These are phyloP conservation scores for Populus euphratica DNA, from an alignment of 345 rosid species.

Conservation along the genomic window DNA sequence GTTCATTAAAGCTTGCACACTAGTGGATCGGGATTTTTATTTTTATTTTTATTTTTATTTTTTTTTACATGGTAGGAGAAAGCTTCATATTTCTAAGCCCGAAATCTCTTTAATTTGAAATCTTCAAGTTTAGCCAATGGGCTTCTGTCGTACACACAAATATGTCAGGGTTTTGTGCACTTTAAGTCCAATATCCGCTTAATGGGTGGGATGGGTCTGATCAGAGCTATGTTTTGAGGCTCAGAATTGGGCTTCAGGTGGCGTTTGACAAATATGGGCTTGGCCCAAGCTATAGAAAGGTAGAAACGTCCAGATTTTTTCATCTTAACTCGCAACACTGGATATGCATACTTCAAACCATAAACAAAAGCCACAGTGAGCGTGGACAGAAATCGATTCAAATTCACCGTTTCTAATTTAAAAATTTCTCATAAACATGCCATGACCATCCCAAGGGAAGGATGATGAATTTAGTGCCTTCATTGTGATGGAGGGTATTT, in stretches of 20 bases:
- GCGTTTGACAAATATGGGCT: background rate
- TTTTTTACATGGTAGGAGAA: background rate
- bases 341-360: no score
- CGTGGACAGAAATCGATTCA: no score
- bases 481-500: no score
- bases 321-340: no score
- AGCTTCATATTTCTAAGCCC: background rate
- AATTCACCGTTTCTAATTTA: no score
- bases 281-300: background rate
- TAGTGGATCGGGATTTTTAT: background rate
- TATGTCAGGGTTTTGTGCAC: no score
- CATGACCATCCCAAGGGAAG: no score
- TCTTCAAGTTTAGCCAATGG: background rate
- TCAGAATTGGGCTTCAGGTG: background rate
- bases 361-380: no score
- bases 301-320: no score
- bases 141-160: background rate
- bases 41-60: background rate
- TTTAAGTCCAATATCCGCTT: background rate
- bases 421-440: no score
- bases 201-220: background rate
- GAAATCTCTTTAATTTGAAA: background rate
- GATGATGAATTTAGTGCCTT: no score
- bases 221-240: background rate
- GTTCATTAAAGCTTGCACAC: background rate